Base-by-base conservation (phyloP, 2,329 filamentous ascomycete genomes). In the Beauveria varroae region DNA sequence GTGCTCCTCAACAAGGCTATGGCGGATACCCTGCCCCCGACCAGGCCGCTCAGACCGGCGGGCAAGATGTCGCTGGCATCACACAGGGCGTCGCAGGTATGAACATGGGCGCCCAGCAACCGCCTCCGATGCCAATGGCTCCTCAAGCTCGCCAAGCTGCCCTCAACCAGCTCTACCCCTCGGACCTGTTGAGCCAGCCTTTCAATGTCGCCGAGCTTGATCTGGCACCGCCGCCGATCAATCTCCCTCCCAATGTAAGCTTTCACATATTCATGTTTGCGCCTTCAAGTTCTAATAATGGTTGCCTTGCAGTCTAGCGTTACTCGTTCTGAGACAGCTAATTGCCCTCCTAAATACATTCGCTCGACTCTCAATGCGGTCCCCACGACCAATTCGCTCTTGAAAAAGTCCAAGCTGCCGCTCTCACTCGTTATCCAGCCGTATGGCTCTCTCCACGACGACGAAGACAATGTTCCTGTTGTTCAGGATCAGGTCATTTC, bases 401-500 rank as follows among this genome's bases (percentile, higher is more conserved):
- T 99, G 63, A 99, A 98, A 79, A 98, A 98, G 79, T 96, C 93
- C 61, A 95, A 93, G 75, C 82, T 99, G 62, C 95, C 95, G 0
- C 96, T 98, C 72, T 93, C 93, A 46, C 86, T 99, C 43, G 87
- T 98, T 65, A 97, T 99, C 66, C 93, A 98, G 75, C 95, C 95
- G 16, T 99, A 98, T 71, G 91, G 88, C 44, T 86, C 93, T 28
- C 86, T 99, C 34, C 93, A 97, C 72, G 95, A 99, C 73, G 84
- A 90, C 22, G 93, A 98, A 74, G 95, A 98, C 68, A 84, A 86
- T 26, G 86, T 99, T 1, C 95, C 93, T 7, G 86, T 99, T 54
- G 90, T 98, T 30, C 90, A 96, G 71, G 95, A 99, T 73, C 95
- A 98, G 76, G 90, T 98, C 66, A 99, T 99, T 73, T 96, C 93